Base-by-base conservation (phyloP, 1,139 yeast species). In the Entelexis paramagnoliae region DNA sequence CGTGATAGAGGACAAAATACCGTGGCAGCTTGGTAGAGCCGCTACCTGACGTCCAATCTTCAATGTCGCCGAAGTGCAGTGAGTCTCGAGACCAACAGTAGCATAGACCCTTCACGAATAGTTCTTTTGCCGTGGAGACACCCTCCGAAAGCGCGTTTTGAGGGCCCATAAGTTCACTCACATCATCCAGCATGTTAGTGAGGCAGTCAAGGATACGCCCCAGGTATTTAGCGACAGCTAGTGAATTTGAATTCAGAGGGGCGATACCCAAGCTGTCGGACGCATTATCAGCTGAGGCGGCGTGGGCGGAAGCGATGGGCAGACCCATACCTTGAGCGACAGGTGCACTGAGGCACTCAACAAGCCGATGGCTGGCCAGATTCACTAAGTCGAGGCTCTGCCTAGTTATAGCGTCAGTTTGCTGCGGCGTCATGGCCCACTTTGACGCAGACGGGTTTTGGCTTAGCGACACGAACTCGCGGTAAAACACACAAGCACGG, bases 181-280 rank as follows among this genome's bases (percentile, higher is more conserved):
- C 69, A 36, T 72, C 65, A 9, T 66, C 65, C 13, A 68, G 62
- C 10, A 70, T 68, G 3, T 39, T 30, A 16, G 33, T 42, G 48
- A 74, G 60, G 13, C 68, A 61, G 48, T 68, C 67, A 46, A 72
- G 63, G 46, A 78, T 66, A 53, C 68, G 63, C 45, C 75, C 71
- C 34, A 78, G 61, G 58, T 75, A 77, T 55, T 74, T 69, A 19
- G 75, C 65, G 2, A 82, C 72, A 48, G 83, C 73, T 30, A 82
- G 65, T 9, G 82, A 75, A 59, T 80, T 82, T 1, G 85, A 72
- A 52, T 70, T 68, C 1, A 80, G 80, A 1, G 88, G 87, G 28
- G 80, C 62, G 59, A 79, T 80, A 2, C 80, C 79, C 40, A 74
- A 64, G 10, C 66, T 58, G 14, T 48, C 49, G 2, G 48, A 10